Evolutionary conservation across 768 basidiomycete genomes (phyloP), one percentile per base, ranked within the genome.

Genomic region (Calocybe cyanea): DNA sequence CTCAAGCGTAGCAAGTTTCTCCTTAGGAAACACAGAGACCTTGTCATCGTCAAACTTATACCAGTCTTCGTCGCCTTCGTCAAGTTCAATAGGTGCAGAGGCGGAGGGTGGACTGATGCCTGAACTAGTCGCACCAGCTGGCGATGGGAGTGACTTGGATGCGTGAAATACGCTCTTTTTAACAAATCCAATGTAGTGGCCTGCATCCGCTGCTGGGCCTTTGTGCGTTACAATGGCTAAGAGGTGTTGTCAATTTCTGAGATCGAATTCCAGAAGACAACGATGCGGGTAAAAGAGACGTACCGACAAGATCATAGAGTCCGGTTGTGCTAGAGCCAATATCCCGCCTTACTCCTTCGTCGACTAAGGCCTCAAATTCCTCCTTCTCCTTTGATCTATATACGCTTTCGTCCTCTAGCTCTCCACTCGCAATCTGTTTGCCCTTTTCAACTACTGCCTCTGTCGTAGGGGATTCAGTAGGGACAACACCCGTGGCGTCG

Each of bases 151-250:
- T 30, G 54, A 38, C 51, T 61, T 63, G 17, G 66, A 57, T 3
- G 69, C 69, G 41, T 81, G 77, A 68, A 88, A 81, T 15, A 77
- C 77, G 52, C 76, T 78, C 70, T 86, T 89, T 68, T 88, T 87
- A 21, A 86, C 87, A 67, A 86, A 97, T 1, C 83, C 92, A 18
- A 97, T 93, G 60, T 98, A 98, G 66, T 98, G 95, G 2, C 94
- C 95, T 0, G 90, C 82, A 59, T 98, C 96, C 0, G 96, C 94
- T 0, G 86, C 86, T 0, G 93, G 81, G 9, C 96, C 96, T 64
- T 99, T 99, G 76, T 98, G 96, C 17, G 93, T 95, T 10, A 99
- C 83, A 59, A 99, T 87, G 7, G 86, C 92, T 92, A n/a, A n/a
- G 58, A 30, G 53, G 5, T 35, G 5, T 35, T 35, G n/a, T n/a